phyloP scores from a whole-genome alignment of 176 grass and related monocot species.

The Dactylis glomerata region DNA sequence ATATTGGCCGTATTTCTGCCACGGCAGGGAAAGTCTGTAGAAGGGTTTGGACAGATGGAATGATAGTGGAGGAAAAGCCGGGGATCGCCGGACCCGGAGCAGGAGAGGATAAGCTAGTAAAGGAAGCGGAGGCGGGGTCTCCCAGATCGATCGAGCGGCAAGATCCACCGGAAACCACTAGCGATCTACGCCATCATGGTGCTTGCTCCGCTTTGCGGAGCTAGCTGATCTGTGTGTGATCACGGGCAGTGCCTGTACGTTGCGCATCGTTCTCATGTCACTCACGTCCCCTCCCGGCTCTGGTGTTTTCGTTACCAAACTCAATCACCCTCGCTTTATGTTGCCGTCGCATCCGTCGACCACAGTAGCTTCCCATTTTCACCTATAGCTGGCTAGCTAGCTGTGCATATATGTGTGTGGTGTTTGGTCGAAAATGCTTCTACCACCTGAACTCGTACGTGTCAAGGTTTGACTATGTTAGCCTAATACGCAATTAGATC shows the following conservation, averaged over 20 bases:
- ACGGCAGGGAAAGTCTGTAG: neutral
- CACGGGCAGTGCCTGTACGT: neutral
- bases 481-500: too few relatives aligned
- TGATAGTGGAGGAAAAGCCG: slow-evolving; percentile 18
- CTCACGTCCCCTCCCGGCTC: neutral
- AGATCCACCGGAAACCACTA: slow-evolving; percentile 4
- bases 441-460: neutral
- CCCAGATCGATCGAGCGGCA: too few relatives aligned
- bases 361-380: slow-evolving; percentile 5
- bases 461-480: too few relatives aligned
- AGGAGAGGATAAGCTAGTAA: neutral
- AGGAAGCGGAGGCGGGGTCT: neutral
- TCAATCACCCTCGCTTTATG: neutral
- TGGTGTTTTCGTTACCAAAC: neutral
- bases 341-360: slow-evolving; percentile 42
- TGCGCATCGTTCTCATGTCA: slow-evolving; percentile 7
- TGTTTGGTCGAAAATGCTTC: neutral
- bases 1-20: neutral
- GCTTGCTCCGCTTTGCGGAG: neutral
- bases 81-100: neutral
- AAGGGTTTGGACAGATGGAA: neutral
- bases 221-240: neutral
- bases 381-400: neutral
- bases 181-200: neutral
- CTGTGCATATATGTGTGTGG: neutral